Base-by-base conservation (phyloP, 139 green algal species). In the Ettlia oleoabundans region DNA sequence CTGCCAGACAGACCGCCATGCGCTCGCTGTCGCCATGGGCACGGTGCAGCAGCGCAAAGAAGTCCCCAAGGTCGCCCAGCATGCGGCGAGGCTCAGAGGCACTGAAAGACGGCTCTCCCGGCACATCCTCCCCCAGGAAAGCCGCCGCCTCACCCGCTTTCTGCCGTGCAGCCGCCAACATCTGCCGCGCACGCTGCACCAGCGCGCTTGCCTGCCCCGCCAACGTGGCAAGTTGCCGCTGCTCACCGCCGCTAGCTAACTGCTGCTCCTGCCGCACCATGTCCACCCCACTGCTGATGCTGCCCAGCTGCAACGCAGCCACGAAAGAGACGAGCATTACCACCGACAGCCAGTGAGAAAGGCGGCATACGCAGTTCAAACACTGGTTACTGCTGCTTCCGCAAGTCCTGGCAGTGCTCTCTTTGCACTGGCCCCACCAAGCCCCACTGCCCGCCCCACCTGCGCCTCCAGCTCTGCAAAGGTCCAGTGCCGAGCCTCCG, bases 381-480 rank as follows among this genome's bases (percentile, higher is more conserved):
- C n/a, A n/a, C n/a, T n/a, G n/a, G n/a, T n/a, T n/a, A n/a, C n/a
- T n/a, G n/a, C n/a, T n/a, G n/a, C n/a, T n/a, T n/a, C n/a, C n/a
- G n/a, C n/a, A n/a, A n/a, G n/a, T n/a, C n/a, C n/a, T n/a, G n/a
- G n/a, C n/a, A n/a, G n/a, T n/a, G n/a, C n/a, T n/a, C n/a, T n/a
- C n/a, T n/a, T n/a, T n/a, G n/a, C n/a, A n/a, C n/a, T n/a, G n/a
- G n/a, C n/a, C n/a, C n/a, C n/a, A n/a, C n/a, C n/a, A n/a, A n/a
- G n/a, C n/a, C n/a, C n/a, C n/a, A 41, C n/a, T 41, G 9, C 62
- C 62, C 62, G 28, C n/a, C 67, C 67, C 67, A 75, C 55, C 55
- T 52, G 40, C 35, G 47, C 32, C 7, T 82, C 77, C 42, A 82
- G 77, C 77, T 82, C 77, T 3, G 33, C 43, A 66, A 82, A 82